Evolutionary conservation across 2,329 filamentous ascomycete species (phyloP).

Genomic region (Teratosphaeria gauchensis): DNA sequence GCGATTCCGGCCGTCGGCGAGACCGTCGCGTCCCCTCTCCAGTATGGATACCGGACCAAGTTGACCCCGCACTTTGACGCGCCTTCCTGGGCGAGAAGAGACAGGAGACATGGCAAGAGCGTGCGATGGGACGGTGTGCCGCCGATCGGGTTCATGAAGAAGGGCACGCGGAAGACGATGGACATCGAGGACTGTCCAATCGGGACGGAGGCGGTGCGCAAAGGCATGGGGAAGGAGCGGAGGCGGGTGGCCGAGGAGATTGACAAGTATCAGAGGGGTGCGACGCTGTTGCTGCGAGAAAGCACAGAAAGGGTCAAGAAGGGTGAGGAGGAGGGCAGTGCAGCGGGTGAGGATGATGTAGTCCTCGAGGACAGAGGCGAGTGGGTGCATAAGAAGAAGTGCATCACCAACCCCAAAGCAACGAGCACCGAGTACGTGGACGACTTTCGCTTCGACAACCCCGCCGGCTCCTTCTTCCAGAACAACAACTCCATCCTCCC

Average conservation of each 20-base stretch:
- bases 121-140: slow-evolving; percentile 56
- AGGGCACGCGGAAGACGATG: slow-evolving; percentile 67
- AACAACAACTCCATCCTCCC: slow-evolving; percentile 98
- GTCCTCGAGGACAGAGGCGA: slow-evolving; percentile 48
- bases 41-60: slow-evolving; percentile 94
- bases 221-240: slow-evolving; percentile 72
- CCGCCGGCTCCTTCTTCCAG: slow-evolving; percentile 92
- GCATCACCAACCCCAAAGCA: slow-evolving; percentile 76
- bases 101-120: slow-evolving; percentile 42
- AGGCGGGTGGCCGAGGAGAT: slow-evolving; percentile 62
- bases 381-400: slow-evolving; percentile 72
- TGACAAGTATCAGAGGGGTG: slow-evolving; percentile 64
- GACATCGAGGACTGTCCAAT: slow-evolving; percentile 98
- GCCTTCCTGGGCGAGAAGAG: slow-evolving; percentile 46
- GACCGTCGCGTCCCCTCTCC: slow-evolving; percentile 80
- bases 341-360: slow-evolving; percentile 36
- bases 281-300: slow-evolving; percentile 82
- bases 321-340: slow-evolving; percentile 19
- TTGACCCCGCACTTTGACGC: slow-evolving; percentile 92
- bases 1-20: slow-evolving; percentile 67
- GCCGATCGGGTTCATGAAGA: slow-evolving; percentile 80
- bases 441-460: slow-evolving; percentile 76
- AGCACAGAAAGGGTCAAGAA: slow-evolving; percentile 61
- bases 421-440: slow-evolving; percentile 82
- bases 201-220: slow-evolving; percentile 73